Evolutionary conservation across 2,329 filamentous ascomycete genomes (phyloP).

Genomic region (Ophiosphaerella narmari): DNA sequence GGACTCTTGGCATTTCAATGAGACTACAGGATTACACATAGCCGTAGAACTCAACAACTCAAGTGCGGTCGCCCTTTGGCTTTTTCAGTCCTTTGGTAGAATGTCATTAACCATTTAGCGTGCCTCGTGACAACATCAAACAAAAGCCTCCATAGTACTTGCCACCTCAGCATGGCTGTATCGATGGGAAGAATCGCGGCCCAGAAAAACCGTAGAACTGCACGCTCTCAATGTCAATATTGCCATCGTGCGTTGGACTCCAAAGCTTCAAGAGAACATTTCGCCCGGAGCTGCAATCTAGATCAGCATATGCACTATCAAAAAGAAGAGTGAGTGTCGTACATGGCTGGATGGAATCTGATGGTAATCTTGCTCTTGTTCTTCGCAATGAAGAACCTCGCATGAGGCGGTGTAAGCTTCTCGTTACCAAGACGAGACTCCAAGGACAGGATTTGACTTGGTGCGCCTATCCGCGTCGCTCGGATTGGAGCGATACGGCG

Average conservation of each 20-base stretch:
- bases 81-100: not conserved
- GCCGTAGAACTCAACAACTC: no score
- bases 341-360: constrained; percentile 78
- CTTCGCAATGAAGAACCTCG: constrained; percentile 81
- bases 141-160: not conserved
- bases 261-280: constrained; percentile 91
- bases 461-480: constrained; percentile 34
- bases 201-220: constrained; percentile 84
- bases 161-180: constrained; percentile 50
- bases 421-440: constrained; percentile 22
- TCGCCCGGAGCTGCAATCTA: constrained; percentile 64
- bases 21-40: no score
- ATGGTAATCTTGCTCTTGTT: constrained; percentile 85
- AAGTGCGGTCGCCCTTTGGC: no score
- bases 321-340: constrained; percentile 33
- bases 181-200: constrained; percentile 78
- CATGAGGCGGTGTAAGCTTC: constrained; percentile 69
- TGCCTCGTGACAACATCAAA: not conserved
- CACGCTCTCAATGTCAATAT: constrained; percentile 90
- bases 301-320: constrained; percentile 2
- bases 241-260: constrained; percentile 73
- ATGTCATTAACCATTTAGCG: not conserved
- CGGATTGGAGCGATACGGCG: constrained; percentile 32
- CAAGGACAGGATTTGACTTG: constrained; percentile 41
- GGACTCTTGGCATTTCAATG: no score